Evolutionary conservation across 306 rosid species (phyloP).

Genomic region (Ceratonia siliqua): DNA sequence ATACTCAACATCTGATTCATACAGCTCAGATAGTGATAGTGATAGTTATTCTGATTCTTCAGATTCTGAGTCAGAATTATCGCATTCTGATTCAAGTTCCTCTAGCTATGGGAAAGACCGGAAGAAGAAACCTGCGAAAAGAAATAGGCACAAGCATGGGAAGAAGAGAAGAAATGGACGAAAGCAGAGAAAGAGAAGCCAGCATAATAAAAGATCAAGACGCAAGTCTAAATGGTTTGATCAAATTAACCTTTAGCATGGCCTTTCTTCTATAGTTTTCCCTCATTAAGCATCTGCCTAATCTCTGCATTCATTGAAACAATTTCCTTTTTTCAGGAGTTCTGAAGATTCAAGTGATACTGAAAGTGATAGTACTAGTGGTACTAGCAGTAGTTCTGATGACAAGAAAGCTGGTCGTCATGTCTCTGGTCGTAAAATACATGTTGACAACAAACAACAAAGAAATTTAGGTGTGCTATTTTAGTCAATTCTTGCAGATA

Average conservation of each 20-base stretch:
- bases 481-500: background rate
- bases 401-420: slow-evolving; percentile 45
- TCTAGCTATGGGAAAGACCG: slow-evolving; percentile 64
- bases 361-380: slow-evolving; percentile 57
- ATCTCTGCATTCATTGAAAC: slow-evolving; percentile 34
- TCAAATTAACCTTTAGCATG: slow-evolving; percentile 26
- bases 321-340: slow-evolving; percentile 51
- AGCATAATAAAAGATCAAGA: slow-evolving; percentile 53
- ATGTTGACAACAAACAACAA: slow-evolving; percentile 47
- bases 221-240: slow-evolving; percentile 64
- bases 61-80: slow-evolving; percentile 65
- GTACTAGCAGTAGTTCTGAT: slow-evolving; percentile 64
- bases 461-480: slow-evolving; percentile 46
- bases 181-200: slow-evolving; percentile 60
- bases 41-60: slow-evolving; percentile 55
- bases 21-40: slow-evolving; percentile 56
- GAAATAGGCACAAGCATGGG: slow-evolving; percentile 54
- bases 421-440: slow-evolving; percentile 45
- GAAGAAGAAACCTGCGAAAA: slow-evolving; percentile 63
- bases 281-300: slow-evolving; percentile 29
- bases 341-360: slow-evolving; percentile 66
- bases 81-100: slow-evolving; percentile 72
- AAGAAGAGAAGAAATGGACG: slow-evolving; percentile 62
- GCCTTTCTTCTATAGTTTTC: slow-evolving; percentile 11
- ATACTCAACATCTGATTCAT: slow-evolving; percentile 76